Base-by-base conservation (phyloP, 1,284 basidiomycete genomes). In the Mycena sp. region DNA sequence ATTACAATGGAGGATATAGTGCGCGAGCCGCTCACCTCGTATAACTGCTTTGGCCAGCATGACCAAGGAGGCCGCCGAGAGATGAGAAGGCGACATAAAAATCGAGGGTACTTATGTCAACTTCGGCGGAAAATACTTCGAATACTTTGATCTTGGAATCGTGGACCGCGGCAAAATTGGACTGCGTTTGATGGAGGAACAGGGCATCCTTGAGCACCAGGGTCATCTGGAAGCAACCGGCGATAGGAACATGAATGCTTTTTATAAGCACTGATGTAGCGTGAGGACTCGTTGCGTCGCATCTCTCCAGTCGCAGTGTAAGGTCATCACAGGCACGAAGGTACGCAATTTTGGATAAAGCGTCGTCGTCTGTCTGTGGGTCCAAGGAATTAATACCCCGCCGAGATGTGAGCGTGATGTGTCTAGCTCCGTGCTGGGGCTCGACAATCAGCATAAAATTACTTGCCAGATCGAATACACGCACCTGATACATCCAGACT, bases 351-450 rank as follows among this genome's bases (percentile, higher is more conserved):
- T 63, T 63, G 61, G 70, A 68, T 43, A 67, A 56, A 3, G 73
- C 54, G 7, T 65, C 45, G n/a, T 58, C 68, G 41, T 74, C 69
- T 16, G 60, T 65, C 21, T 21, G 21, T n/a, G 25, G 38, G 12
- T 58, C 67, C 38, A 67, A 58, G n/a, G 68, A 71, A 2, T 58
- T 56, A 10, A 59, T 54, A 1, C 75, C 77, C 0, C 70, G 62
- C 6, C 76, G 71, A 3, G 77, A 78, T 0, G 77, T 78, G n/a
- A 79, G 64, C 11, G 76, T 60, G 26, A 79, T 69, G 28, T 73
- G 57, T 10, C 74, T 62, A 6, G 77, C 77, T 5, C 77, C 77
- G n/a, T 74, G 67, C 76, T 76, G 37, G 2, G 29, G n/a, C n/a
- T 6, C 12, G 3, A 16, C 2, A n/a, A 28, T 51, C 25, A 53